These are phyloP conservation scores for Thozetella sp. DNA, from an alignment of 495 filamentous ascomycete genomes.

Conservation along the genomic window DNA sequence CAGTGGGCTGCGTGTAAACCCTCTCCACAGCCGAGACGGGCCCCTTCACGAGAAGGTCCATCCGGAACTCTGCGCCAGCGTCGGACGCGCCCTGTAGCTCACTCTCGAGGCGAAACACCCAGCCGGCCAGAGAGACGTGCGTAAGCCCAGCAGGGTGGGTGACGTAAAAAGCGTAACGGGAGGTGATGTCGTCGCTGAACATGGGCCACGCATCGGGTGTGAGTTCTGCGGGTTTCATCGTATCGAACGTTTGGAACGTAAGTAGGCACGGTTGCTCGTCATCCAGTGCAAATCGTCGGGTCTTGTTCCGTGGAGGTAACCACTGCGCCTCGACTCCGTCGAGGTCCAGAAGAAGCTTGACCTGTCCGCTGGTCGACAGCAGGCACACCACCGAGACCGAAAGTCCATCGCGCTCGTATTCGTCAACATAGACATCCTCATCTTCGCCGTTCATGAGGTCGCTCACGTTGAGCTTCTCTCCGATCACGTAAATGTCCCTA, in stretches of 20 bases:
- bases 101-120: constrained; percentile 74
- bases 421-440: constrained; percentile 52
- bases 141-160: constrained; percentile 72
- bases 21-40: constrained; percentile 61
- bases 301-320: constrained; percentile 64
- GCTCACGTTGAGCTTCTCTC: constrained; percentile 52
- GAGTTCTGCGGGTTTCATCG: constrained; percentile 50
- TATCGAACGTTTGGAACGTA: constrained; percentile 63
- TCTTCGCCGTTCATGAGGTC: constrained; percentile 66
- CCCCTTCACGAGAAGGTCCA: constrained; percentile 68
- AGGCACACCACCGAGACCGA: constrained; percentile 77
- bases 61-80: constrained; percentile 70
- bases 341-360: constrained; percentile 78
- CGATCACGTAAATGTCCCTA: constrained; percentile 56
- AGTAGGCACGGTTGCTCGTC: constrained; percentile 37
- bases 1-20: constrained; percentile 49
- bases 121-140: constrained; percentile 70
- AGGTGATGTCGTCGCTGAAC: constrained; percentile 72
- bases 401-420: constrained; percentile 62
- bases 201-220: constrained; percentile 64
- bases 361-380: constrained; percentile 68
- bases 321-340: constrained; percentile 83
- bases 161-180: constrained; percentile 77
- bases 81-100: constrained; percentile 69
- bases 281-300: constrained; percentile 22